Conservation (phyloP, 1,284 basidiomycete genomes). For the Coriolopsis trogii region DNA sequence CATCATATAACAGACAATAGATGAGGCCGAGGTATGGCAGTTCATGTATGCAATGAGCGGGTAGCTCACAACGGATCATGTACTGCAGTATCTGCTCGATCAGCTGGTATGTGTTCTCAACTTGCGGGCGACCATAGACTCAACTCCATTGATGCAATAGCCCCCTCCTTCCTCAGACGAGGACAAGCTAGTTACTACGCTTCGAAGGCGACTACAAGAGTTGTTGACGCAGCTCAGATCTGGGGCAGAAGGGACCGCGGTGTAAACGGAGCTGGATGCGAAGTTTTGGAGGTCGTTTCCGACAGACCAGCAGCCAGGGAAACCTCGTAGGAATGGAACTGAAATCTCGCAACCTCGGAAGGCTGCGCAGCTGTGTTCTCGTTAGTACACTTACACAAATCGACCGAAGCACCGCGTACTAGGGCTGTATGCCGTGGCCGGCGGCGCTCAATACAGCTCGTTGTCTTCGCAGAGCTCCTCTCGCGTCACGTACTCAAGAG, state of each 20-base stretch:
- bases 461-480: too few species aligned
- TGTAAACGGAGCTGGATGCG: not conserved
- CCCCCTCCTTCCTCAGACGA: slow-evolving; percentile 32
- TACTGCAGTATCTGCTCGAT: slow-evolving; percentile 31
- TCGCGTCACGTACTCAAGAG: too few species aligned
- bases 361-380: too few species aligned
- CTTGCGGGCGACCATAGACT: not conserved
- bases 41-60: not conserved
- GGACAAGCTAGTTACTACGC: slow-evolving; percentile 29
- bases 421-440: too few species aligned
- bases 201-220: slow-evolving; percentile 31
- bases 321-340: too few species aligned
- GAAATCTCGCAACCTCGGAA: too few species aligned
- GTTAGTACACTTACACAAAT: too few species aligned
- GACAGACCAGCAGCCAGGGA: too few species aligned
- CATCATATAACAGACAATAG: slow-evolving; percentile 37
- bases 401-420: too few species aligned
- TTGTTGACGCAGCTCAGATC: slow-evolving; percentile 27
- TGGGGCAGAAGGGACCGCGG: slow-evolving; percentile 29
- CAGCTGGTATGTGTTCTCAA: slow-evolving; percentile 24
- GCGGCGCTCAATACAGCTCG: too few species aligned
- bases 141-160: slow-evolving; percentile 16
- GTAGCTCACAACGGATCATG: not conserved
- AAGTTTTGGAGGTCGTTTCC: not conserved
- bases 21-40: slow-evolving; percentile 32